phyloP scores from a whole-genome alignment of 1,284 basidiomycete species.

The Cryptococcus floricola region DNA sequence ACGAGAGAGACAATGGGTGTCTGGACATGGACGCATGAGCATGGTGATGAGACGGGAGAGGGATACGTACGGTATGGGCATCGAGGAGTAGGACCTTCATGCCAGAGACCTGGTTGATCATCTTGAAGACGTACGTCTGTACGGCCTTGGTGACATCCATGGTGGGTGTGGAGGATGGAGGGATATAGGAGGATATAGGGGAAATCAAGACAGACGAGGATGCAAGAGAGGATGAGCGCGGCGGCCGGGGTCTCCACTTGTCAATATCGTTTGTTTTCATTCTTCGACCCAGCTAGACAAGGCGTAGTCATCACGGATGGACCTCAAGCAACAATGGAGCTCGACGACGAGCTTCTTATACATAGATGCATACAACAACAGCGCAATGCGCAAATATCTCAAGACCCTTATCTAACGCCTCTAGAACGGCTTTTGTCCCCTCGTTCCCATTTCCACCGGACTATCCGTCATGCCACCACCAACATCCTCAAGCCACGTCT shows the following conservation, averaged over 20 bases:
- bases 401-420: no score
- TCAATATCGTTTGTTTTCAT: no score
- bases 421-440: no score
- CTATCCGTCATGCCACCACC: neutral
- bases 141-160: slow-evolving; percentile 98
- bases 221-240: neutral
- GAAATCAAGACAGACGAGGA: neutral
- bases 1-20: slow-evolving; percentile 97
- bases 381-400: no score
- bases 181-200: neutral
- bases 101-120: slow-evolving; percentile 76
- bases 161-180: slow-evolving; percentile 1
- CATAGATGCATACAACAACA: no score
- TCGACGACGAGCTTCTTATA: no score
- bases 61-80: slow-evolving; percentile 73
- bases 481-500: slow-evolving; percentile 2
- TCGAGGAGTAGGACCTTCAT: slow-evolving; percentile 99
- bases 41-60: neutral
- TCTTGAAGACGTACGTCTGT: slow-evolving; percentile 86
- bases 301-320: no score
- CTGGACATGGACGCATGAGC: slow-evolving; percentile 50
- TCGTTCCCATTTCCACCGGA: neutral
- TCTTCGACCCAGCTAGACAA: no score
- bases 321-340: no score
- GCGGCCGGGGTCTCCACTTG: no score